Evolutionary conservation across 163 green algal genomes (phyloP), one percentile per base, ranked within the genome.

Genomic region (Trebouxia gelatinosa): DNA sequence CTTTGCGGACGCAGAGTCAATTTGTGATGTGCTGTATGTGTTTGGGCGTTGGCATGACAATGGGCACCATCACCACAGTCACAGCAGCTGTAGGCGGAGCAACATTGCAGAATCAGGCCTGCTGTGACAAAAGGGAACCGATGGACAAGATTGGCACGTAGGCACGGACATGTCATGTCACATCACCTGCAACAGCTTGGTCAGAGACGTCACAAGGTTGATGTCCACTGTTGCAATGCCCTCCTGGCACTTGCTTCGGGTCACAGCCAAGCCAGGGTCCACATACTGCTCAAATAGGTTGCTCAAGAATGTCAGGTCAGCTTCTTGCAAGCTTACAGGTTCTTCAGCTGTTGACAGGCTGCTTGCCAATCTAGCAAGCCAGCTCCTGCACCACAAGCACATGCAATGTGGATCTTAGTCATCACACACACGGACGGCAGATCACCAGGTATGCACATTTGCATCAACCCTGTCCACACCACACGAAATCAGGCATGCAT

Each of bases 251-350:
- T 82, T 79, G 59, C 72, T 79, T 28, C 82, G 48, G 50, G 87
- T 29, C 51, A 85, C 81, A 23, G 46, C 66, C 43, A 89, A 57
- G 26, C 78, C 80, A 13, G 23, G 21, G 58, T 84, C 70, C 19
- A 87, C 59, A 62, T 83, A 79, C 48, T 79, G 40, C 29, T 86
- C 79, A 59, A 89, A 87, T 17, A 87, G 51, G 32, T 34, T 70
- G 23, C 37, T 57, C 40, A 84, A 46, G 74, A 80, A 74, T 21
- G 64, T 31, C 35, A 72, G 64, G 29, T 74, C 40, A 23, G 61
- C 50, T 37, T 66, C 46, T 23, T 21, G 5, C 35, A 72, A 29
- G 64, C 17, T 46, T 16, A 78, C 34, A 51, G 2, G 5, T 26
- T 78, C 32, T 7, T 78, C 46, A 35, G 50, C 50, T 0, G 32